These are phyloP conservation scores for Leptographium procerum DNA, from an alignment of 2,329 filamentous ascomycete genomes.

Conservation along the genomic window DNA sequence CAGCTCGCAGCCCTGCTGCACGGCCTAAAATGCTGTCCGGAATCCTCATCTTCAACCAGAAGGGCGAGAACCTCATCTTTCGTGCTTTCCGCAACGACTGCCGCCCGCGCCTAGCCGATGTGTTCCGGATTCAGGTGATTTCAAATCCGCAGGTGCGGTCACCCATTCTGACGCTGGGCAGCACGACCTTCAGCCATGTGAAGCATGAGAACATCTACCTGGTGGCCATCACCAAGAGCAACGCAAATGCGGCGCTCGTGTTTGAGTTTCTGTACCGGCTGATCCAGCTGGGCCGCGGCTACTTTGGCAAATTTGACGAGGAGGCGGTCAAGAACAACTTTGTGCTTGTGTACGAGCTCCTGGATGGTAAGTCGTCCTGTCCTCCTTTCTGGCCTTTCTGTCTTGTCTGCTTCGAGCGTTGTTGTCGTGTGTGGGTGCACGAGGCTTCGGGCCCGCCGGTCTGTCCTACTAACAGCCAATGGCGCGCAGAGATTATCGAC, in stretches of 20 bases:
- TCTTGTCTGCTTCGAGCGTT: not conserved
- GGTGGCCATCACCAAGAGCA: conserved; percentile 95
- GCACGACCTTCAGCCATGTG: conserved; percentile 98
- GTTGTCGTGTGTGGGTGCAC: not conserved
- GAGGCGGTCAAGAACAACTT: conserved; percentile 99
- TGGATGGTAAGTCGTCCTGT: conserved; percentile 57
- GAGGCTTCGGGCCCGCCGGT: not conserved
- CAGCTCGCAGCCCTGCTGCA: conserved; percentile 5
- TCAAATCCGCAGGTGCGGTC: conserved; percentile 96
- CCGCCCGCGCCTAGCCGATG: conserved; percentile 90
- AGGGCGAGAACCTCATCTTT: conserved; percentile 99
- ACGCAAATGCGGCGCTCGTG: conserved; percentile 93
- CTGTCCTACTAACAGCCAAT: not conserved
- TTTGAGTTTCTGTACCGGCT: conserved; percentile 96
- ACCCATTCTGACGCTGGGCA: conserved; percentile 91
- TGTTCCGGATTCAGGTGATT: conserved; percentile 99
- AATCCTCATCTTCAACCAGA: conserved; percentile 97
- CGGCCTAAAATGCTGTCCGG: conserved; percentile 73
- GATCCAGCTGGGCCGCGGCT: conserved; percentile 80
- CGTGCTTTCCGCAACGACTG: conserved; percentile 98
- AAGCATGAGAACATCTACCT: conserved; percentile 99
- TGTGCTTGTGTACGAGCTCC: conserved; percentile 91
- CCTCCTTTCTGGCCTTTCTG: not conserved
- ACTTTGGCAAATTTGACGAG: conserved; percentile 98
- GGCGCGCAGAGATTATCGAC: conserved; percentile 74